Conservation (phyloP, 495 filamentous ascomycete species). For the Sabuloglossum arenarium region DNA sequence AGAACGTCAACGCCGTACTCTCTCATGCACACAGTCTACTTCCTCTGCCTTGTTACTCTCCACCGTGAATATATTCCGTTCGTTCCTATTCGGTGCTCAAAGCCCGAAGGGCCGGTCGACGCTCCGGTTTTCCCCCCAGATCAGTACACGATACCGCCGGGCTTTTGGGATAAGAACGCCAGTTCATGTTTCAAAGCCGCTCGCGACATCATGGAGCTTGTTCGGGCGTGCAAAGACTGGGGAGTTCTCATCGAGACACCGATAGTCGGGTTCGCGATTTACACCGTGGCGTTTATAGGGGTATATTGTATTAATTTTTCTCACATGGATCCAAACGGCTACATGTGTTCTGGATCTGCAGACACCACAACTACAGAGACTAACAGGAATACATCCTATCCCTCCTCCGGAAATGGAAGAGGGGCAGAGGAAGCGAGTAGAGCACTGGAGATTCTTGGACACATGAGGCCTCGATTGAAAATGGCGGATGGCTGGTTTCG, state of each 20-base stretch:
- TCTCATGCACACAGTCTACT: slow-evolving; percentile 57
- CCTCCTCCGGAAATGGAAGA: slow-evolving; percentile 12
- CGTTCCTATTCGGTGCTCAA: slow-evolving; percentile 46
- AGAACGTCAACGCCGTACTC: slow-evolving; percentile 55
- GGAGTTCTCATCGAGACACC: slow-evolving; percentile 55
- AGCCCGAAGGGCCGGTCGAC: slow-evolving; percentile 53
- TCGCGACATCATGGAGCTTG: slow-evolving; percentile 53
- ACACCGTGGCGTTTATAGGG: slow-evolving; percentile 50
- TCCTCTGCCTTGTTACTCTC: slow-evolving; percentile 56
- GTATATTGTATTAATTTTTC: slow-evolving; percentile 58
- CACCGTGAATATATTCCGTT: slow-evolving; percentile 72
- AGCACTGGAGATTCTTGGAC: slow-evolving; percentile 30
- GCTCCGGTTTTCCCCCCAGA: slow-evolving; percentile 40
- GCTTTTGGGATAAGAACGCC: slow-evolving; percentile 59
- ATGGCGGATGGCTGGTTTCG: slow-evolving; percentile 53
- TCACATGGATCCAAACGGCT: slow-evolving; percentile 50
- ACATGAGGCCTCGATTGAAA: slow-evolving; percentile 43
- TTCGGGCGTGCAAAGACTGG: slow-evolving; percentile 52
- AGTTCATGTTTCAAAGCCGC: slow-evolving; percentile 53
- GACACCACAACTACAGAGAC: slow-evolving; percentile 1
- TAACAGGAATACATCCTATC: background rate
- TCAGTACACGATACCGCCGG: slow-evolving; percentile 26
- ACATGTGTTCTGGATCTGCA: slow-evolving; percentile 24
- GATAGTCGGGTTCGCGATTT: slow-evolving; percentile 60
- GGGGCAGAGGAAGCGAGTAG: slow-evolving; percentile 26